Percentiles rank a stretch among this genome's conserved stretches.
Conservation (phyloP, 345 rosid genomes). For the Isatis tinctoria region DNA sequence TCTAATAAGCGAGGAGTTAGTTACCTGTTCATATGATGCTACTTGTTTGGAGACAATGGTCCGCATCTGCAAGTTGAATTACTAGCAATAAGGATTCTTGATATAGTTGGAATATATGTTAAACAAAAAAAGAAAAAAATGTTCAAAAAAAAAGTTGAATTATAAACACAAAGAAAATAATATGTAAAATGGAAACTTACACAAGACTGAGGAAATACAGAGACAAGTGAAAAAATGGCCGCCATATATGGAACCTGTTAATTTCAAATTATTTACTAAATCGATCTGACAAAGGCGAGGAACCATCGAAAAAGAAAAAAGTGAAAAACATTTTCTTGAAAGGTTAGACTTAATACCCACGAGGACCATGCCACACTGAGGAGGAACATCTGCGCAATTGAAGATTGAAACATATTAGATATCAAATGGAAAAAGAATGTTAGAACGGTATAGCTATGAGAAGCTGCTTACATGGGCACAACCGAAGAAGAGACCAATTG, state of each 20-base stretch:
- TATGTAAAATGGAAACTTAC: slow-evolving; percentile 44
- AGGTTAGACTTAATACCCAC: slow-evolving; percentile 52
- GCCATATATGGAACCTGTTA: slow-evolving; percentile 80
- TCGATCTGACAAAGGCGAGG: background rate
- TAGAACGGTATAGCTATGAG: background rate
- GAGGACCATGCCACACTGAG: slow-evolving; percentile 78
- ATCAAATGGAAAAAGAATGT: background rate
- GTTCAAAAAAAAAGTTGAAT: no score
- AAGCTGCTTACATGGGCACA: slow-evolving; percentile 58
- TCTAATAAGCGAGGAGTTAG: background rate
- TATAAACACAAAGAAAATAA: background rate
- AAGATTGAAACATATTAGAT: background rate
- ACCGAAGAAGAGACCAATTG: slow-evolving; percentile 66
- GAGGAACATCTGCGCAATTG: slow-evolving; percentile 62
- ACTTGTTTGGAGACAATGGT: slow-evolving; percentile 92
- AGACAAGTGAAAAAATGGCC: slow-evolving; percentile 54
- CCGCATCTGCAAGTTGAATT: slow-evolving; percentile 48
- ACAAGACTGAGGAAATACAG: slow-evolving; percentile 65
- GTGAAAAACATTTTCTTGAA: background rate
- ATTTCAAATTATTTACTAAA: slow-evolving; percentile 9
- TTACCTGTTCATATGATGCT: slow-evolving; percentile 75
- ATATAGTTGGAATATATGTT: no score
- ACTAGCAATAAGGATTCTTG: background rate
- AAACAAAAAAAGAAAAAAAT: no score
- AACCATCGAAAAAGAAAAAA: background rate